Percentiles rank a stretch among this genome's conserved stretches.
Conservation (phyloP, 805 yeast genomes). For the Zygotorulaspora florentina region DNA sequence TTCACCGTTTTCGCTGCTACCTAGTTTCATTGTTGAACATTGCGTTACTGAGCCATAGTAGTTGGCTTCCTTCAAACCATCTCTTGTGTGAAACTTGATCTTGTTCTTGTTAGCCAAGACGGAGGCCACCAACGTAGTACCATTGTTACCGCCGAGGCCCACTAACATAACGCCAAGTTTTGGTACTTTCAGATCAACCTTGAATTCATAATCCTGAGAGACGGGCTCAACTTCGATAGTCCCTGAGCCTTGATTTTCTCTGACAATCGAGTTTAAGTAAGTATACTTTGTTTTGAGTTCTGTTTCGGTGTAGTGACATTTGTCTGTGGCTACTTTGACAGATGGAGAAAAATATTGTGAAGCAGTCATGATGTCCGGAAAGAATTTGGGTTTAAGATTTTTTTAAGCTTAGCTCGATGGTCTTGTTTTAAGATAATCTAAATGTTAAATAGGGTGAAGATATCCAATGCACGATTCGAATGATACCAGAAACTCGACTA, state of each 20-base stretch:
- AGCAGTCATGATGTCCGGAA: conserved; percentile 6
- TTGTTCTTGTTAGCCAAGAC: conserved; percentile 79
- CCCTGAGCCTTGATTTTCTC: conserved; percentile 45
- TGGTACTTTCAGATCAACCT: conserved; percentile 75
- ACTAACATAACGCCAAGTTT: conserved; percentile 86
- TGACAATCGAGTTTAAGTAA: conserved; percentile 68
- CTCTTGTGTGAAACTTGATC: conserved; percentile 71
- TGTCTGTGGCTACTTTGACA: conserved; percentile 50
- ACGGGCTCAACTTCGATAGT: conserved; percentile 65
- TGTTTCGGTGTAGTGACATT: conserved; percentile 47
- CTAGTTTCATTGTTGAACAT: conserved; percentile 83
- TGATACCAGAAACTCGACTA: background rate
- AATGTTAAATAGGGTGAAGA: background rate
- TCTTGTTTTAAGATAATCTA: background rate
- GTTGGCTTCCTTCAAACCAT: conserved; percentile 71
- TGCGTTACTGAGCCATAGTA: conserved; percentile 95
- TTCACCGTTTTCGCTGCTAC: conserved; percentile 74
- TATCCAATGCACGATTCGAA: background rate
- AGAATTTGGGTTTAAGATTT: background rate
- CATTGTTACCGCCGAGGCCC: conserved; percentile 96
- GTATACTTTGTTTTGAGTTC: conserved; percentile 55
- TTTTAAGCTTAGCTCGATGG: background rate
- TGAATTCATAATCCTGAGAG: conserved; percentile 72
- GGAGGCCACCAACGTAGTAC: conserved; percentile 85
- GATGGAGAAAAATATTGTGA: conserved; percentile 16